Evolutionary conservation across 2,329 filamentous ascomycete genomes (phyloP), one percentile per base, ranked within the genome.

Genomic region (Purpureocillium takamizusanense): DNA sequence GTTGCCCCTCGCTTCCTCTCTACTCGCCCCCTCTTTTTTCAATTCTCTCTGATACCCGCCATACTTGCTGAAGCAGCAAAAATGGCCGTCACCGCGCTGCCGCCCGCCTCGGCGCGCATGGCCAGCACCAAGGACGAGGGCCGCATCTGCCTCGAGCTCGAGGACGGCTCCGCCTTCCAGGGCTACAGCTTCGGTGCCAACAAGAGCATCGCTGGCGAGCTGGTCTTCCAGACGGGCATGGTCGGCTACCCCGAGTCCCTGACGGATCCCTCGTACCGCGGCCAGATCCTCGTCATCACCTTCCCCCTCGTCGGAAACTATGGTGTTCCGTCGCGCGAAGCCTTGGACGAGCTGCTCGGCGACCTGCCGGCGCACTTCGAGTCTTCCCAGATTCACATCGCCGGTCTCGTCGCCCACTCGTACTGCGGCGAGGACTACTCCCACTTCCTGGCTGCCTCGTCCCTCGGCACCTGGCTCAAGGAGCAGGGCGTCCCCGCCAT

Each of bases 211-310:
- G 85, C 90, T 49, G 92, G 92, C 62, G 92, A 98, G 73, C 74
- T 98, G 61, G 92, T 98, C 66, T 98, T 98, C 71, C 90, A 97
- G 75, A 98, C 92, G 42, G 92, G 92, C 65, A 95, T 97, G 89
- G 92, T 97, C 52, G 92, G 92, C 57, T 98, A 98, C 62, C 89
- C 92, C 31, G 92, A 98, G 72, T 94, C 83, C 35, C 74, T 92
- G 52, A 90, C 86, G 44, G 86, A 92, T 58, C 86, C 86, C 49
- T 90, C 86, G 36, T 90, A 92, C 65, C 82, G 84, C 36, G 86
- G 86, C 45, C 90, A 98, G 69, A 95, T 98, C 52, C 76, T 98
- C 52, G 89, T 97, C 63, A 81, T 97, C 55, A 98, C 90, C 38
- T 95, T 95, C 62, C 92, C 90, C 42, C 73, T 97, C 30, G 84